Conservation (phyloP, 2,329 filamentous ascomycete species). For the Epicoccum nigrum region DNA sequence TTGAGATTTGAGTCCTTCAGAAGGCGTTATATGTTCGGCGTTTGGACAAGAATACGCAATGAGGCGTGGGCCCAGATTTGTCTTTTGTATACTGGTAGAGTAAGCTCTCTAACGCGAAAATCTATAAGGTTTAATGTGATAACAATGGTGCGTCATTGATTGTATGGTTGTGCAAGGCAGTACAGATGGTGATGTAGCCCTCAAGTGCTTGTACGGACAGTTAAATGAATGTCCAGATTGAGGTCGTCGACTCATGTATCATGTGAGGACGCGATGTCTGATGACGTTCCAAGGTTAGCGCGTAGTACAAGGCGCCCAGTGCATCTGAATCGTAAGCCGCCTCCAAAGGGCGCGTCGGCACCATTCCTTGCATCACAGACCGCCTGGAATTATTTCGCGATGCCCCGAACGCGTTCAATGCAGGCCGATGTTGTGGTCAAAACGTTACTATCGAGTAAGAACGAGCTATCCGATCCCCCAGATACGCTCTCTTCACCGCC, state of each 20-base stretch:
- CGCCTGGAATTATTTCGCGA: neutral
- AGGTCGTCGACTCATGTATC: no score
- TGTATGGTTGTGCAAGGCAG: no score
- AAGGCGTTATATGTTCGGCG: neutral
- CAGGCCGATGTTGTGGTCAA: neutral
- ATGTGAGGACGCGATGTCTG: slow-evolving; percentile 3
- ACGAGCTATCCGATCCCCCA: slow-evolving; percentile 13
- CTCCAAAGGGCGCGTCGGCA: no score
- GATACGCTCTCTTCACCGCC: slow-evolving; percentile 21
- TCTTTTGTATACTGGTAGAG: neutral
- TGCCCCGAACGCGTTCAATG: slow-evolving; percentile 28
- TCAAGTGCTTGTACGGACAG: no score
- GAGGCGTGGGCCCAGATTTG: neutral
- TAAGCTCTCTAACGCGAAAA: neutral
- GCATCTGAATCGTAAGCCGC: no score
- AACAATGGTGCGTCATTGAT: neutral
- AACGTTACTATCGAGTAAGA: slow-evolving; percentile 8
- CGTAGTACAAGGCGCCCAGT: no score
- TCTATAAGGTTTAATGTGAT: neutral
- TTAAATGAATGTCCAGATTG: no score
- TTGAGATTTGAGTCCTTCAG: neutral
- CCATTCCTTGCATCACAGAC: no score
- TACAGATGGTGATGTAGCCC: no score
- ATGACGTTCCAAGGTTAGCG: no score
- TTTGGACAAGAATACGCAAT: neutral